Evolutionary conservation across 352 stramenopile genomes (phyloP).

Genomic region (Hyaloperonospora arabidopsidis): DNA sequence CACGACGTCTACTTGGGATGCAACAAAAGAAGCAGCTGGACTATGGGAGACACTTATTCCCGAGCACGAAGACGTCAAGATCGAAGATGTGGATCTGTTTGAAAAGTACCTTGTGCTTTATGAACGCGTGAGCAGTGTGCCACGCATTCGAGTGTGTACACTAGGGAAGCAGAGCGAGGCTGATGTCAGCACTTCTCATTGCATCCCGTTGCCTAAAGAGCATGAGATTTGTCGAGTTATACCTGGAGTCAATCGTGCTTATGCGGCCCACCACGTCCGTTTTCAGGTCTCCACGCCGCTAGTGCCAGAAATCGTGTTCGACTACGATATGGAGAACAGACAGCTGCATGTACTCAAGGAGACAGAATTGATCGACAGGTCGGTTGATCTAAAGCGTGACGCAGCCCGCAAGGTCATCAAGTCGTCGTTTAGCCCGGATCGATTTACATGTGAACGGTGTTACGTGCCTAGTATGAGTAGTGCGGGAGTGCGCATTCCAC

Average conservation of each 20-base stretch:
- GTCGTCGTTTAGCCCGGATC: slow-evolving; percentile 22
- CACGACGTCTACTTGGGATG: slow-evolving; percentile 14
- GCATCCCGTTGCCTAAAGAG: slow-evolving; percentile 50
- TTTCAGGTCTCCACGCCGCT: slow-evolving; percentile 72
- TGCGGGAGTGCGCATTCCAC: slow-evolving; percentile 39
- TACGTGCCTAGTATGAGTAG: slow-evolving; percentile 39
- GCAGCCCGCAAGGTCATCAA: not conserved
- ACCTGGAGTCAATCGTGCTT: slow-evolving; percentile 80
- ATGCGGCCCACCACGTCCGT: slow-evolving; percentile 41
- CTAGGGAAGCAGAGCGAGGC: slow-evolving; percentile 8
- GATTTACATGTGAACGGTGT: slow-evolving; percentile 36
- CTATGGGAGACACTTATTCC: slow-evolving; percentile 47
- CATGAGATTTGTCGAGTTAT: slow-evolving; percentile 52
- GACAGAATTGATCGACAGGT: slow-evolving; percentile 28
- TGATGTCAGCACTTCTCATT: slow-evolving; percentile 18
- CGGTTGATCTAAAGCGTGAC: slow-evolving; percentile 8
- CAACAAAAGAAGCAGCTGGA: not conserved
- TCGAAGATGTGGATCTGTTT: slow-evolving; percentile 85
- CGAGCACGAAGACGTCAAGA: slow-evolving; percentile 60
- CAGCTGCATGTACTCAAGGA: slow-evolving; percentile 52
- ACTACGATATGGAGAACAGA: slow-evolving; percentile 58
- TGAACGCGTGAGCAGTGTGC: slow-evolving; percentile 61
- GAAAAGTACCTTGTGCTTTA: slow-evolving; percentile 76
- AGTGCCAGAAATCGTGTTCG: slow-evolving; percentile 67
- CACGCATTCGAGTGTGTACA: slow-evolving; percentile 60